These are phyloP conservation scores for Phellinidium pouzarii DNA, from an alignment of 1,284 basidiomycete genomes.

Conservation along the genomic window DNA sequence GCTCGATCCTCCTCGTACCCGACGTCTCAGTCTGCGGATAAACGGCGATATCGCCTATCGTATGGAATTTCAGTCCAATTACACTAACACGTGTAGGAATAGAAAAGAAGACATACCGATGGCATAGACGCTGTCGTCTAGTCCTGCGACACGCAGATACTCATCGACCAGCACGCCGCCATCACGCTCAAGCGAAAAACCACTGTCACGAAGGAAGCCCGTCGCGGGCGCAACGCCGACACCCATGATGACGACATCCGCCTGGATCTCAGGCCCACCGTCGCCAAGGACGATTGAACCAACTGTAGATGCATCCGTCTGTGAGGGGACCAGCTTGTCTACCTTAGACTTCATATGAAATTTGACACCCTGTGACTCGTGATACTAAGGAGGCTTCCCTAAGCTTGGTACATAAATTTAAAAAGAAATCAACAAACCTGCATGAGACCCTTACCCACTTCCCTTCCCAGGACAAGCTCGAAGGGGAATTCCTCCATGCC, in stretches of 20 bases:
- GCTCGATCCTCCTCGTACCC: constrained; percentile 66
- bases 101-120: constrained; percentile 47
- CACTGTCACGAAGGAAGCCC: constrained; percentile 68
- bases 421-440: constrained; percentile 42
- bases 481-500: constrained; percentile 86
- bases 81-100: neutral
- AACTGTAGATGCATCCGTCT: constrained; percentile 38
- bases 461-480: constrained; percentile 72
- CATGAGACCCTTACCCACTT: constrained; percentile 75
- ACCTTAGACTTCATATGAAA: constrained; percentile 77
- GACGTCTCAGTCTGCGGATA: constrained; percentile 62
- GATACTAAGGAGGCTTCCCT: constrained; percentile 59
- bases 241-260: constrained; percentile 83
- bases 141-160: constrained; percentile 60
- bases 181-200: constrained; percentile 68
- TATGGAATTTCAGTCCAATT: too few relatives aligned
- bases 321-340: constrained; percentile 63
- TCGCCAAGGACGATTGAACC: constrained; percentile 64
- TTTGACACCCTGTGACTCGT: constrained; percentile 75
- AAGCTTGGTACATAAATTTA: neutral
- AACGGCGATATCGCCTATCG: constrained; percentile 78
- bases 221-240: constrained; percentile 88
- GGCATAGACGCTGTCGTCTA: constrained; percentile 65
- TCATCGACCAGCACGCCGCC: constrained; percentile 82
- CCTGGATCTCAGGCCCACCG: constrained; percentile 56